phyloP scores from a whole-genome alignment of 345 rosid genomes.

The Excoecaria agallocha region DNA sequence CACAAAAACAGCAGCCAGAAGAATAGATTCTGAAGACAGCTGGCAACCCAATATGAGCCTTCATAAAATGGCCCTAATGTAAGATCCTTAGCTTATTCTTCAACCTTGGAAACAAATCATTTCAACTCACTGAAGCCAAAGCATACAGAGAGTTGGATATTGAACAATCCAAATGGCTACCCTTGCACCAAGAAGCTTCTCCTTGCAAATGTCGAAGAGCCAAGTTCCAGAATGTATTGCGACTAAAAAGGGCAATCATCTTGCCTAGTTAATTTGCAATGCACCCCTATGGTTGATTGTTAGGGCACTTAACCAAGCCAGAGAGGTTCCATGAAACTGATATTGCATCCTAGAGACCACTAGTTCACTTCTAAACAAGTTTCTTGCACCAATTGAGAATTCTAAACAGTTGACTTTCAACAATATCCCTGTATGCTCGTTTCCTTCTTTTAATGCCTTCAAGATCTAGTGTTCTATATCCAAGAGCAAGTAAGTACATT shows the following conservation, averaged over 20 bases:
- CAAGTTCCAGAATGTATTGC: neutral
- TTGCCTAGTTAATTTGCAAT: neutral
- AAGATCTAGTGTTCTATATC: slow-evolving; percentile 87
- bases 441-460: slow-evolving; percentile 77
- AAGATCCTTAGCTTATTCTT: slow-evolving; percentile 16
- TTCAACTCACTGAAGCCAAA: neutral
- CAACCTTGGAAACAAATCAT: slow-evolving; percentile 1
- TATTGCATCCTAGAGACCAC: neutral
- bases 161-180: neutral
- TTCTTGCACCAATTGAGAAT: slow-evolving; percentile 69
- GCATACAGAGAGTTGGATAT: neutral
- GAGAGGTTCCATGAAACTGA: slow-evolving; percentile 10
- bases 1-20: neutral
- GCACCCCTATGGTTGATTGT: slow-evolving; percentile 1
- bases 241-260: neutral
- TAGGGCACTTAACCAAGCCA: slow-evolving; percentile 7
- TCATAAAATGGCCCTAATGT: neutral
- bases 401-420: slow-evolving; percentile 42
- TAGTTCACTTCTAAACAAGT: slow-evolving; percentile 35
- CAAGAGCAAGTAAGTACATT: slow-evolving; percentile 76
- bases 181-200: neutral
- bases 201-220: neutral
- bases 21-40: slow-evolving; percentile 8
- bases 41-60: slow-evolving; percentile 6
- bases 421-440: slow-evolving; percentile 37